Conservation (phyloP, 805 yeast genomes). For the Candida ficus region DNA sequence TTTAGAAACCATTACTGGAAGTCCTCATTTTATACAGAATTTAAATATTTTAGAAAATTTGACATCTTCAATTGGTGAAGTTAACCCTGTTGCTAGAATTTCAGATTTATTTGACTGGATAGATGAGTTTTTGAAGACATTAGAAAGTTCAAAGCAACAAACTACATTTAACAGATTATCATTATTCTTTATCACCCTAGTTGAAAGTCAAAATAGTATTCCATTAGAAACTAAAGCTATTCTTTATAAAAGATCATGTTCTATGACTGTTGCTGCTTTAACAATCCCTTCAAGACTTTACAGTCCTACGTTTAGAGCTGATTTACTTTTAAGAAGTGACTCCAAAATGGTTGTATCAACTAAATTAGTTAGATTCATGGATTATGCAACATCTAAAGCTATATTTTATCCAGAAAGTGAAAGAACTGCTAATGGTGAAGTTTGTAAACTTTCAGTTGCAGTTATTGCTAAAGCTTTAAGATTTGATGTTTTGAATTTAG, state of each 20-base stretch:
- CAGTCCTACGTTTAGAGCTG: conserved; percentile 28
- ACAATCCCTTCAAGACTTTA: conserved; percentile 16
- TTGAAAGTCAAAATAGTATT: conserved; percentile 31
- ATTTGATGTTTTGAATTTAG: conserved; percentile 42
- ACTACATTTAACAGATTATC: conserved; percentile 50
- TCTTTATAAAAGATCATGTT: conserved; percentile 27
- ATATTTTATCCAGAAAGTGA: conserved; percentile 26
- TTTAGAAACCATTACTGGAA: conserved; percentile 55
- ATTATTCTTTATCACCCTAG: conserved; percentile 38
- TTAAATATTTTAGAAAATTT: conserved; percentile 28
- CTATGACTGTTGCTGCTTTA: conserved; percentile 9
- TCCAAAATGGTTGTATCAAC: conserved; percentile 41
- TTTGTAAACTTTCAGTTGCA: conserved; percentile 30
- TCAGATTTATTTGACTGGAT: conserved; percentile 56
- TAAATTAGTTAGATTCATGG: conserved; percentile 29
- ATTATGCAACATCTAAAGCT: conserved; percentile 25
- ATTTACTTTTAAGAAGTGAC: conserved; percentile 42
- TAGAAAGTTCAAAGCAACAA: conserved; percentile 44
- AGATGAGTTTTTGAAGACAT: conserved; percentile 35
- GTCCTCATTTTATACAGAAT: conserved; percentile 40
- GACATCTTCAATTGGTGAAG: conserved; percentile 25
- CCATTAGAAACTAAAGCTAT: conserved; percentile 31
- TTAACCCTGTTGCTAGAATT: conserved; percentile 29
- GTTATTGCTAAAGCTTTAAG: conserved; percentile 37
- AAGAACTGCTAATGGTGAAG: conserved; percentile 25